A percentile compares a stretch with the other conserved stretches of the same genome.
Conservation (phyloP, 2,329 filamentous ascomycete species). For the Claviceps sp. region DNA sequence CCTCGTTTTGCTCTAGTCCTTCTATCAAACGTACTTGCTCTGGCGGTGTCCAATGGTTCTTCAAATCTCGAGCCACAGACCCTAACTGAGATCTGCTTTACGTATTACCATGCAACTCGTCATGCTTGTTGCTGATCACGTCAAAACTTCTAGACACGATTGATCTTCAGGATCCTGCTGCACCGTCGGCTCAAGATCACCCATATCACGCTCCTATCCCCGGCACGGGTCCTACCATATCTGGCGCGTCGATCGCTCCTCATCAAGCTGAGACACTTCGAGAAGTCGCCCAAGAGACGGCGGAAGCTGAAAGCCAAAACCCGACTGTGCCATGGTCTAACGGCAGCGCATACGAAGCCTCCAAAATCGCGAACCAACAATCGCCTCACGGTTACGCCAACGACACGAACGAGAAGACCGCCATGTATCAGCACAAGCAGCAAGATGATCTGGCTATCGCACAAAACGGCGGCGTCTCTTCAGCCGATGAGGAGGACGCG, state of each 20-base stretch:
- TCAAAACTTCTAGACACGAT: constrained; percentile 57
- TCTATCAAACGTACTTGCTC: not conserved
- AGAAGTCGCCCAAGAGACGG: constrained; percentile 63
- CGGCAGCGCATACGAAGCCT: constrained; percentile 26
- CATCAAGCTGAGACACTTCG: constrained; percentile 80
- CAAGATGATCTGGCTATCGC: constrained; percentile 46
- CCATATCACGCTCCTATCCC: constrained; percentile 14
- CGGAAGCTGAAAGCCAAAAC: constrained; percentile 55
- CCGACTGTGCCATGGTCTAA: constrained; percentile 44
- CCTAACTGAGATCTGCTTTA: not conserved
- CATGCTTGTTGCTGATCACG: constrained; percentile 4
- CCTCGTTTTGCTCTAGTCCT: not conserved
- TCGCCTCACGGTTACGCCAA: constrained; percentile 29
- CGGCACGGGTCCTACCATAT: constrained; percentile 26
- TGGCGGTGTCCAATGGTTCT: not conserved
- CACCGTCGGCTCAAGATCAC: constrained; percentile 78
- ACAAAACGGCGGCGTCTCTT: constrained; percentile 44
- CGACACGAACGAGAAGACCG: constrained; percentile 14
- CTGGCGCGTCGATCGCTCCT: constrained; percentile 45
- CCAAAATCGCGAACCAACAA: constrained; percentile 26
- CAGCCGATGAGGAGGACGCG: constrained; percentile 47
- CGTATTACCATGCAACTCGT: not conserved
- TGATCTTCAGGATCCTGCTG: constrained; percentile 75
- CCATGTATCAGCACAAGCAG: constrained; percentile 22
- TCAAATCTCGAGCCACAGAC: not conserved